Conservation (phyloP, 306 rosid species). For the Dalbergia oliveri region DNA sequence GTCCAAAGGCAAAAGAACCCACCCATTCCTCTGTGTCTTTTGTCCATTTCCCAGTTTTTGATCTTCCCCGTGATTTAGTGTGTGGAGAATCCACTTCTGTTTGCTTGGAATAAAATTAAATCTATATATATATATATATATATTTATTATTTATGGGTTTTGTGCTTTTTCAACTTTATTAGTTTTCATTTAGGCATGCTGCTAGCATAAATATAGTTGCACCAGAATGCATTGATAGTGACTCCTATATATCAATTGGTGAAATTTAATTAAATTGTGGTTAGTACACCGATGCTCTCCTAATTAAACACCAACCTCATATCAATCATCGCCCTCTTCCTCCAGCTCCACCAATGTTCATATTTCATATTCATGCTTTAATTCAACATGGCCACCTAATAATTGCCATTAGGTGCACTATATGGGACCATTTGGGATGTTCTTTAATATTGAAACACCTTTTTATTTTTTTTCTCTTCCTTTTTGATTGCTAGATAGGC, state of each 20-base stretch:
- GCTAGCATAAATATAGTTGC: slow-evolving; percentile 45
- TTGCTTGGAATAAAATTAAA: slow-evolving; percentile 49
- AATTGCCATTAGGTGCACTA: slow-evolving; percentile 56
- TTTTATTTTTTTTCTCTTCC: slow-evolving; percentile 41
- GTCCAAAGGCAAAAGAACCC: neutral
- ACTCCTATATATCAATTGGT: slow-evolving; percentile 43
- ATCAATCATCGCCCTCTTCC: slow-evolving; percentile 53
- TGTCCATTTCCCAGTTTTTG: slow-evolving; percentile 41
- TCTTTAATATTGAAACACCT: slow-evolving; percentile 57
- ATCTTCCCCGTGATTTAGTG: slow-evolving; percentile 37
- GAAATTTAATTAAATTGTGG: slow-evolving; percentile 41
- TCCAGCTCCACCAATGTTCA: slow-evolving; percentile 62
- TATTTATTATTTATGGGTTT: slow-evolving; percentile 24
- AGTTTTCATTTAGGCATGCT: slow-evolving; percentile 42
- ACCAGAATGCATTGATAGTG: slow-evolving; percentile 52
- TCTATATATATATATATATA: neutral
- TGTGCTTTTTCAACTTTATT: slow-evolving; percentile 51
- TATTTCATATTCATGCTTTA: slow-evolving; percentile 50
- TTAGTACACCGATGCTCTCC: slow-evolving; percentile 48
- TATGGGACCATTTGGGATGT: slow-evolving; percentile 64
- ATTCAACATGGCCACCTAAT: slow-evolving; percentile 52
- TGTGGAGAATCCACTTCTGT: slow-evolving; percentile 58
- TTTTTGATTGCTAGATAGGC: slow-evolving; percentile 59
- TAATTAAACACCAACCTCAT: slow-evolving; percentile 53
- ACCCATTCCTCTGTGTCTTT: slow-evolving; percentile 20